Base-by-base conservation (phyloP, 257 asterid species). In the Cruciata laevipes region DNA sequence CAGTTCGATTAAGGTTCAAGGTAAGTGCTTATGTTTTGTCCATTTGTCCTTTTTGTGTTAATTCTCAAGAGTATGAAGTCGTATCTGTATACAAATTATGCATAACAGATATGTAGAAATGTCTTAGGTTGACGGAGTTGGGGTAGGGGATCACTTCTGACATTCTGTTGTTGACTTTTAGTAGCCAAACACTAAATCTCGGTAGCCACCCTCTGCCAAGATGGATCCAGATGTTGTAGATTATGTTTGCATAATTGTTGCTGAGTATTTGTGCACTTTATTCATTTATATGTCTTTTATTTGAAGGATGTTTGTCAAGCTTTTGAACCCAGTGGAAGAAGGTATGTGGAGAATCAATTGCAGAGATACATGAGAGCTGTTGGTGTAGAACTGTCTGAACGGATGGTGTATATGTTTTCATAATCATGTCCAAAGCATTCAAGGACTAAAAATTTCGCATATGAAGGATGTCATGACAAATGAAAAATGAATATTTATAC, bases 311-410 rank as follows among this genome's bases (percentile, higher is more conserved):
- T 90, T 49, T 76, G 61, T 16, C 83, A 84, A 23, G 96, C 96
- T 18, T 81, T 86, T 33, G 92, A 83, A 71, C 80, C 89, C 51
- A 65, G 70, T 32, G 81, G 74, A 75, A 87, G 89, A 82, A 81
- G 49, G 75, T 80, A 51, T 18, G 31, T 90, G 42, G 91, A 89
- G 73, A 76, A 69, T 58, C 93, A 76, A 79, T 63, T 94, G 73
- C 86, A 67, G 65, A 76, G 82, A 71, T 89, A 88, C 71, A 78
- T 65, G 69, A 79, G 72, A 65, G 91, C 71, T 58, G 96, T 90
- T 74, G 98, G 99, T 51, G 64, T 74, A 4, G 96, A 90, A 72
- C 99, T 94, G 60, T 82, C 96, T 23, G 77, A 82, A 78, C 78
- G 83, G 71, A 88, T 90, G 91, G 95, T 86, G 56, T 91, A 83